Percentiles rank a stretch among this genome's conserved stretches.
phyloP scores from a whole-genome alignment of 2,329 filamentous ascomycete species.

The Xylaria sp. region DNA sequence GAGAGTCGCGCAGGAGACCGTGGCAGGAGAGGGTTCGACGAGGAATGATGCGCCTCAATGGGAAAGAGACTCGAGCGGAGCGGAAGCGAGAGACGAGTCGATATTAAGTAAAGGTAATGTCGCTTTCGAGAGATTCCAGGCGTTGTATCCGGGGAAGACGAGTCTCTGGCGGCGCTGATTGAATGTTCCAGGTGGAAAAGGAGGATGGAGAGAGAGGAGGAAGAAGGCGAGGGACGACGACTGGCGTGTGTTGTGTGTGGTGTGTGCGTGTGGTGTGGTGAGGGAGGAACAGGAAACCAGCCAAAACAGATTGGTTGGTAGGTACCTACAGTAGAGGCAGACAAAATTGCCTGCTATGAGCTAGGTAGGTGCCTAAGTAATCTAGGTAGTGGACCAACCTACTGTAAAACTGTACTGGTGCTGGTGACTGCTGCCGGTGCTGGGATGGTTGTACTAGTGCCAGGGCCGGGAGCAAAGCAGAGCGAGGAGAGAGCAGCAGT shows the following conservation, averaged over 20 bases:
- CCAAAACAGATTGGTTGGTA: conserved; percentile 42
- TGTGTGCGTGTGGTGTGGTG: conserved; percentile 35
- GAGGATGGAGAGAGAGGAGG: conserved; percentile 42
- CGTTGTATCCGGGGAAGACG: conserved; percentile 34
- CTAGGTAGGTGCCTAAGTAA: conserved; percentile 15
- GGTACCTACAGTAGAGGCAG: conserved; percentile 34
- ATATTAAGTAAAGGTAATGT: conserved; percentile 41
- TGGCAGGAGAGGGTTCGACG: conserved; percentile 39
- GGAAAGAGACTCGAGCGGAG: conserved; percentile 42
- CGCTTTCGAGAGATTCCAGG: conserved; percentile 43
- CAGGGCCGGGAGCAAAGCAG: conserved; percentile 14
- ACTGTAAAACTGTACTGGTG: conserved; percentile 16
- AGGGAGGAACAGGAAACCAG: conserved; percentile 45
- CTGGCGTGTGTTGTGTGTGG: conserved; percentile 31
- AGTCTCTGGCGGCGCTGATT: conserved; percentile 40
- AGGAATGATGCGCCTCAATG: conserved; percentile 47
- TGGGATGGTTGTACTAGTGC: conserved; percentile 8
- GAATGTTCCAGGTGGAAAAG: conserved; percentile 39
- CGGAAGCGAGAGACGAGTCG: conserved; percentile 39
- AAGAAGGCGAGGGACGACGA: conserved; percentile 38
- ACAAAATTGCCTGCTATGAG: conserved; percentile 35
- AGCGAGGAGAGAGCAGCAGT: conserved; percentile 13
- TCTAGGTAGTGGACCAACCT: conserved; percentile 22
- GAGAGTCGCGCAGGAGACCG: conserved; percentile 42
- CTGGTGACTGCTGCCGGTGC: not conserved